These are phyloP conservation scores for Gaillardinia entomophila DNA, from an alignment of 805 yeast species.

Conservation along the genomic window DNA sequence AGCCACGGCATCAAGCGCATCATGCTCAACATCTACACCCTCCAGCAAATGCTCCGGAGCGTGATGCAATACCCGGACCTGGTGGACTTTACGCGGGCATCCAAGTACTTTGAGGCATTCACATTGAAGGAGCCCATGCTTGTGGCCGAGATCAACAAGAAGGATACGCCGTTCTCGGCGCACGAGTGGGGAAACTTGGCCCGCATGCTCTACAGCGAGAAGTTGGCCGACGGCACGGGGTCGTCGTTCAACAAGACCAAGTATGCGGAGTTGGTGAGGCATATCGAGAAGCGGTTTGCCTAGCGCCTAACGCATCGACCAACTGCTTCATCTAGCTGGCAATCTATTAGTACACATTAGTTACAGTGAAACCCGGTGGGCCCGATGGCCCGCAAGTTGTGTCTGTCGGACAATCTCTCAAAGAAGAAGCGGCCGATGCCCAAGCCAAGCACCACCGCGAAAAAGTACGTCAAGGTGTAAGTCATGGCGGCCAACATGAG, in stretches of 20 bases:
- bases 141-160: conserved; percentile 30
- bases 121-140: conserved; percentile 44
- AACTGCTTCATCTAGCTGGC: background rate
- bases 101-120: conserved; percentile 52
- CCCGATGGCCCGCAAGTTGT: conserved; percentile 27
- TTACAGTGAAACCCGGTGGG: conserved; percentile 5
- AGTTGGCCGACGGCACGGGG: conserved; percentile 33
- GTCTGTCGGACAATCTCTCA: conserved; percentile 46
- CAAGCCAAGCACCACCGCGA: conserved; percentile 66
- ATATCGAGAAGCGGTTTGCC: conserved; percentile 9
- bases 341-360: background rate
- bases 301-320: background rate
- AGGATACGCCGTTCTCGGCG: conserved; percentile 28
- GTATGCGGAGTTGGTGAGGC: conserved; percentile 28
- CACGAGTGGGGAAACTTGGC: conserved; percentile 48
- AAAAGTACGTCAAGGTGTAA: conserved; percentile 59
- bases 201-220: conserved; percentile 46
- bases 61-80: conserved; percentile 46
- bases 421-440: conserved; percentile 67
- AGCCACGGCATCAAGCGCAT: conserved; percentile 55
- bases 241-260: conserved; percentile 33
- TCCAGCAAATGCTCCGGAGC: conserved; percentile 65
- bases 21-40: conserved; percentile 53
- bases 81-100: conserved; percentile 48
- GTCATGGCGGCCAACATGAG: conserved; percentile 79